Percentiles rank a stretch among this genome's conserved stretches.
These are phyloP conservation scores for Ceratocystis smalleyi DNA, from an alignment of 2,329 filamentous ascomycete genomes.

Conservation along the genomic window DNA sequence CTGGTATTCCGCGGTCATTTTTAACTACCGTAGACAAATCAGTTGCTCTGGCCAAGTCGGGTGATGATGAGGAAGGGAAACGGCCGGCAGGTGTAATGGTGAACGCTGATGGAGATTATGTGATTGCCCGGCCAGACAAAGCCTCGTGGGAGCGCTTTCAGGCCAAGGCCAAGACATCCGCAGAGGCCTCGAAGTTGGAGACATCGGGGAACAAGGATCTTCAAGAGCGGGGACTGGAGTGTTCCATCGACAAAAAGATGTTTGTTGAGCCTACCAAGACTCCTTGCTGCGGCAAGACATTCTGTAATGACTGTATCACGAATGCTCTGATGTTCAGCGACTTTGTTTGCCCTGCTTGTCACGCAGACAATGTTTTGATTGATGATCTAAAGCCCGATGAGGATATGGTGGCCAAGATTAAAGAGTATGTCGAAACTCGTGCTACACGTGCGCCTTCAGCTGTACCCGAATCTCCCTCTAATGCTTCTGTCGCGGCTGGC, in stretches of 20 bases:
- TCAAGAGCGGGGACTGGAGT: constrained; percentile 76
- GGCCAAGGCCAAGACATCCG: constrained; percentile 77
- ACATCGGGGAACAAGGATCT: constrained; percentile 70
- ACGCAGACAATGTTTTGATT: constrained; percentile 78
- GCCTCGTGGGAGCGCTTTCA: constrained; percentile 95
- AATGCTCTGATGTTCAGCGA: constrained; percentile 97
- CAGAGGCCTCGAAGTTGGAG: constrained; percentile 63
- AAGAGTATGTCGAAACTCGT: constrained; percentile 41
- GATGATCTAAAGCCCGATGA: constrained; percentile 79
- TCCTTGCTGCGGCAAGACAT: constrained; percentile 94
- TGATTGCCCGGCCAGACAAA: constrained; percentile 89
- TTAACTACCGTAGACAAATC: constrained; percentile 92
- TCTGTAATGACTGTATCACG: constrained; percentile 99
- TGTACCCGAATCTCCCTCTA: constrained; percentile 23
- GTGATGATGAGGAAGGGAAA: constrained; percentile 63
- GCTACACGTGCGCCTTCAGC: constrained; percentile 17
- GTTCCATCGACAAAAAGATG: constrained; percentile 91
- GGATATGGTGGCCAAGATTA: constrained; percentile 62
- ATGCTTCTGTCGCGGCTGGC: constrained; percentile 11
- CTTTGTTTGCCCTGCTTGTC: constrained; percentile 85
- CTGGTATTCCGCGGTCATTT: constrained; percentile 89
- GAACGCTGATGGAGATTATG: constrained; percentile 92
- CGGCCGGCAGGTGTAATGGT: constrained; percentile 87
- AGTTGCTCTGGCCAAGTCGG: constrained; percentile 54
- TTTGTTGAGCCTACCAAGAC: constrained; percentile 99